Percentiles rank a stretch among this genome's conserved stretches.
These are phyloP conservation scores for Skeletonema marinoi DNA, from an alignment of 108 stramenopile genomes.

Conservation along the genomic window DNA sequence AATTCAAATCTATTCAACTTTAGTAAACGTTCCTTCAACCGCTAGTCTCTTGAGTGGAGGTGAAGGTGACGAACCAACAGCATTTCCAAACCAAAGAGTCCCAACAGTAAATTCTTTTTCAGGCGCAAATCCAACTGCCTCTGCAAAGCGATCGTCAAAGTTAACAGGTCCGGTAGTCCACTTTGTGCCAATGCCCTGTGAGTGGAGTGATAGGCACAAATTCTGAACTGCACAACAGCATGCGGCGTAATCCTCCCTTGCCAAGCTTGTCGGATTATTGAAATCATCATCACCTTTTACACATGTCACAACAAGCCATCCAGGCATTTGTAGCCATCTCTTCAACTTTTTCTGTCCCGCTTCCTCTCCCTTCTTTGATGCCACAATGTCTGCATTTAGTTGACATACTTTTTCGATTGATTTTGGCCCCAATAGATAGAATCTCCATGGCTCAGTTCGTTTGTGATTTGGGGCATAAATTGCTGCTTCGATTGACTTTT, in stretches of 20 bases:
- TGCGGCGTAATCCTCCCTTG: conserved; percentile 63
- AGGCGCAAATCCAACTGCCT: conserved; percentile 33
- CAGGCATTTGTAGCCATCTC: conserved; percentile 57
- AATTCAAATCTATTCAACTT: background rate
- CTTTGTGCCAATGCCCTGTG: conserved; percentile 58
- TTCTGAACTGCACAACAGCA: conserved; percentile 66
- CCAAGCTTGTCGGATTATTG: conserved; percentile 35
- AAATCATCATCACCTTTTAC: conserved; percentile 14
- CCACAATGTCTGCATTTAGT: conserved; percentile 41
- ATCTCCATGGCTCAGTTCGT: conserved; percentile 62
- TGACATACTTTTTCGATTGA: conserved; percentile 46
- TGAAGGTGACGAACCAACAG: conserved; percentile 16
- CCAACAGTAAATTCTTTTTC: conserved; percentile 53
- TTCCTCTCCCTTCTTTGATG: conserved; percentile 29
- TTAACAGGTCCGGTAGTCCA: conserved; percentile 69
- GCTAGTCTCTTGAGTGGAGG: conserved; percentile 27
- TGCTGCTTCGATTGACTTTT: conserved; percentile 44
- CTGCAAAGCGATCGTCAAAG: conserved; percentile 42
- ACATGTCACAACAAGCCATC: conserved; percentile 64
- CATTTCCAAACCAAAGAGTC: conserved; percentile 58
- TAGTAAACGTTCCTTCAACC: conserved; percentile 11
- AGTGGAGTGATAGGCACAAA: conserved; percentile 48
- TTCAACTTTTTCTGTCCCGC: conserved; percentile 35
- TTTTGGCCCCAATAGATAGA: conserved; percentile 52
- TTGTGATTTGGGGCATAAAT: conserved; percentile 61